A percentile compares a stretch with the other conserved stretches of the same genome.
Evolutionary conservation across 495 filamentous ascomycete genomes (phyloP).

Genomic region (Amniculicola lignicola): DNA sequence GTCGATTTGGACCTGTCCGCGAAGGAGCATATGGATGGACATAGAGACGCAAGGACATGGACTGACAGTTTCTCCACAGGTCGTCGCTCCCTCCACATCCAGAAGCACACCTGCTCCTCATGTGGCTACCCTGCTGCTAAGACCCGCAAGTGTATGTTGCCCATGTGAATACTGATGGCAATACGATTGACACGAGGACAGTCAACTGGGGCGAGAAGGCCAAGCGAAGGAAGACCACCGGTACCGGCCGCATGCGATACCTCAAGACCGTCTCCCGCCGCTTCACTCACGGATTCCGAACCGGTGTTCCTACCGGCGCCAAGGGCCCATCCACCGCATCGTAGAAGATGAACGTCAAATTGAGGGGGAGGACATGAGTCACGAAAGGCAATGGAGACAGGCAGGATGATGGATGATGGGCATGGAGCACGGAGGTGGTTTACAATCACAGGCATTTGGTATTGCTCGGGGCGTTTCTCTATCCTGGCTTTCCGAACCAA

Average conservation of each 20-base stretch:
- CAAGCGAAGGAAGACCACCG: constrained; percentile 98
- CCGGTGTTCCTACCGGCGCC: constrained; percentile 80
- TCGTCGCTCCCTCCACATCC: constrained; percentile 95
- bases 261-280: constrained; percentile 83
- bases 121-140: constrained; percentile 98
- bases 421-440: too few relatives aligned
- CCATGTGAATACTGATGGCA: background rate
- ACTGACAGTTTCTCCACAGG: constrained; percentile 53
- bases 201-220: constrained; percentile 99
- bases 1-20: too few relatives aligned
- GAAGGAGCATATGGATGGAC: too few relatives aligned
- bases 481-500: constrained; percentile 19
- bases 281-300: constrained; percentile 96
- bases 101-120: constrained; percentile 96
- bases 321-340: constrained; percentile 52
- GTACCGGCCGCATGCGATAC: constrained; percentile 88
- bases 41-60: too few relatives aligned
- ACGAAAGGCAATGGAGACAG: constrained; percentile 5
- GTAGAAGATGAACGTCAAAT: background rate
- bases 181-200: constrained; percentile 43
- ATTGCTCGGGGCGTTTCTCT: constrained; percentile 31
- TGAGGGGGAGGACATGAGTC: too few relatives aligned
- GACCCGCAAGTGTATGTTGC: constrained; percentile 92
- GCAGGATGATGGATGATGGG: constrained; percentile 3
- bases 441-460: constrained; percentile 20